A percentile compares a stretch with the other conserved stretches of the same genome.
phyloP scores from a whole-genome alignment of 2,329 filamentous ascomycete genomes.

The Metarhizium sp. region DNA sequence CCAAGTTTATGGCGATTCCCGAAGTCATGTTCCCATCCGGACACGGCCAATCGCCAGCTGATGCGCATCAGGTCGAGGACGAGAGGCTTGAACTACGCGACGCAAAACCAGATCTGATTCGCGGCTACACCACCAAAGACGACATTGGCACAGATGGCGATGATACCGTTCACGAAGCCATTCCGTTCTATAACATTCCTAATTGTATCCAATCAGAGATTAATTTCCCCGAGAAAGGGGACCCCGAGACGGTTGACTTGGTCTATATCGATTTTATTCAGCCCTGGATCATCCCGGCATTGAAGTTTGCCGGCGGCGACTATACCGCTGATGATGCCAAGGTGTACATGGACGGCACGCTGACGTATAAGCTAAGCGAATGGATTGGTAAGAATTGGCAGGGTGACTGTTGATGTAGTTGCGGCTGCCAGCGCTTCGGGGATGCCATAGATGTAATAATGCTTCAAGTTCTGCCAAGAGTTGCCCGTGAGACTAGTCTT shows the following conservation, averaged over 20 bases:
- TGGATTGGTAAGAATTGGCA: conserved; percentile 55
- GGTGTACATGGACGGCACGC: conserved; percentile 42
- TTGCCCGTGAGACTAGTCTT: no score
- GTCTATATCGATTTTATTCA: conserved; percentile 90
- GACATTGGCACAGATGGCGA: conserved; percentile 79
- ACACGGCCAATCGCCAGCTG: conserved; percentile 4
- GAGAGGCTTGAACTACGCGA: conserved; percentile 22
- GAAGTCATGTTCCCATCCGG: conserved; percentile 26
- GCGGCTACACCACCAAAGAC: conserved; percentile 83
- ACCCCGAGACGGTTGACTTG: conserved; percentile 70
- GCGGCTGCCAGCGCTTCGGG: no score
- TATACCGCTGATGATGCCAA: conserved; percentile 39
- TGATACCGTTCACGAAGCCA: conserved; percentile 71
- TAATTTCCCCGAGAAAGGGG: conserved; percentile 44
- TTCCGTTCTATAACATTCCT: conserved; percentile 68
- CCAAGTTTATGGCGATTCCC: conserved; percentile 39
- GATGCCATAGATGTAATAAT: no score
- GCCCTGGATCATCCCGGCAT: conserved; percentile 66
- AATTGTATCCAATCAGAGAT: conserved; percentile 72
- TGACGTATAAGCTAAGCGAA: conserved; percentile 44
- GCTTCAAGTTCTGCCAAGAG: no score
- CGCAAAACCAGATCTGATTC: conserved; percentile 28
- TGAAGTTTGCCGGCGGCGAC: conserved; percentile 50
- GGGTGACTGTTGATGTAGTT: conserved; percentile 28
- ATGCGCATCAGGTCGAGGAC: conserved; percentile 3